phyloP scores from a whole-genome alignment of 2,329 filamentous ascomycete genomes.

The Fusarium pseudograminearum region DNA sequence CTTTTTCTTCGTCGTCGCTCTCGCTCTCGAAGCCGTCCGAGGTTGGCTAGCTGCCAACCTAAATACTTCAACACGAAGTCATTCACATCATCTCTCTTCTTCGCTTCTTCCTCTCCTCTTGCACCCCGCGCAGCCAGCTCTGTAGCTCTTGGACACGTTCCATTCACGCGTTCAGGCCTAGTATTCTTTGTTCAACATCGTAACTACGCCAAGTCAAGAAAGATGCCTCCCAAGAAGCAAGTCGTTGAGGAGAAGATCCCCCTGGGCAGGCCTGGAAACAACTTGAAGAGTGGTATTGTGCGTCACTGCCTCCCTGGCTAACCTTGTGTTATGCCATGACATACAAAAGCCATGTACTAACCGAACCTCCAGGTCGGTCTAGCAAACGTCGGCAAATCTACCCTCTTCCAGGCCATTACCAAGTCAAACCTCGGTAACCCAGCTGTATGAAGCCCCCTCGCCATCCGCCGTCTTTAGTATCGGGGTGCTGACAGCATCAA shows the following conservation, averaged over 20 bases:
- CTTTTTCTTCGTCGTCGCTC: conserved; percentile 41
- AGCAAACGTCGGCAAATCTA: conserved; percentile 99
- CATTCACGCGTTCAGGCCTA: conserved; percentile 64
- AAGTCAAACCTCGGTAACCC: conserved; percentile 98
- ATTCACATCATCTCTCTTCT: conserved; percentile 54
- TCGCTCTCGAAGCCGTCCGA: conserved; percentile 48
- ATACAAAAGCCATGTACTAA: conserved; percentile 42
- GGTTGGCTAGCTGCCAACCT: conserved; percentile 58
- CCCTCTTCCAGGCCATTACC: conserved; percentile 99
- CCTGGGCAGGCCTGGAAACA: conserved; percentile 96
- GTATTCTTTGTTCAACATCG: conserved; percentile 63
- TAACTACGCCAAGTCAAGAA: conserved; percentile 71
- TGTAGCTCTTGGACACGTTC: conserved; percentile 67
- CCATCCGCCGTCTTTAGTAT: conserved; percentile 52
- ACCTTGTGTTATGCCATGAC: background rate
- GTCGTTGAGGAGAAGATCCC: conserved; percentile 95
- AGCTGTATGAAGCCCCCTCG: conserved; percentile 72
- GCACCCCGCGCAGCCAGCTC: conserved; percentile 74
- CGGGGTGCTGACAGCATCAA: conserved; percentile 60
- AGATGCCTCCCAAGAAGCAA: conserved; percentile 95
- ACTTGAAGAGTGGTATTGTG: conserved; percentile 99
- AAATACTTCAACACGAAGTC: conserved; percentile 58
- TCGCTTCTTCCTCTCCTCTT: conserved; percentile 65
- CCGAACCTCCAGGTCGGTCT: conserved; percentile 80
- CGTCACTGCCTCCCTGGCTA: conserved; percentile 48